Percentiles rank a stretch among this genome's conserved stretches.
These are phyloP conservation scores for Spathaspora boniae DNA, from an alignment of 805 yeast genomes.

Conservation along the genomic window DNA sequence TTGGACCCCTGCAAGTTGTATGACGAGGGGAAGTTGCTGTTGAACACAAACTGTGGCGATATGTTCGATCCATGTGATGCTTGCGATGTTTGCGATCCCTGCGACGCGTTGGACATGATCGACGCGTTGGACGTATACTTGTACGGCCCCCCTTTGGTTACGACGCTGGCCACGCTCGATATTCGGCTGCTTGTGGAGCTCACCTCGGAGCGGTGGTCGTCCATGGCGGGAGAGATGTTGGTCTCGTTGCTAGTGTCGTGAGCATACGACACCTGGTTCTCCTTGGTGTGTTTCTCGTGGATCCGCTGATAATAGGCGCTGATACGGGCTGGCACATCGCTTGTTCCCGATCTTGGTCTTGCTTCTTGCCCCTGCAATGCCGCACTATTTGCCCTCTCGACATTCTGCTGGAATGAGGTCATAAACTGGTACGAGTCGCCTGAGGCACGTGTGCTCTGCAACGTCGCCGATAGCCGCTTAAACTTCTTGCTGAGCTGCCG, in stretches of 20 bases:
- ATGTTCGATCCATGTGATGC: slow-evolving; percentile 1
- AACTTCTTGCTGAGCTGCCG: slow-evolving; percentile 33
- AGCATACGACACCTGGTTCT: slow-evolving; percentile 8
- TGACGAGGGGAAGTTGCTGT: slow-evolving; percentile 3
- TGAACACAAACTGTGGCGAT: slow-evolving; percentile 9
- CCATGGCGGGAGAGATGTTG: not conserved
- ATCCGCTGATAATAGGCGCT: slow-evolving; percentile 26
- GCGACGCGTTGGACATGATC: not conserved
- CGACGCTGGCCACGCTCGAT: slow-evolving; percentile 1
- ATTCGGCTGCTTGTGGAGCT: slow-evolving; percentile 6
- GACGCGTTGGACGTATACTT: too few species aligned
- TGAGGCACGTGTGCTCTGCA: slow-evolving; percentile 32
- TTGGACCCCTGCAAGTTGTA: slow-evolving; percentile 16
- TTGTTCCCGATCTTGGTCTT: too few species aligned
- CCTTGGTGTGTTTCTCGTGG: slow-evolving; percentile 17
- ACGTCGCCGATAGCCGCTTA: slow-evolving; percentile 33
- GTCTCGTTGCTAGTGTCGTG: not conserved
- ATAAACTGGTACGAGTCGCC: slow-evolving; percentile 40
- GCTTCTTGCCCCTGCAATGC: too few species aligned
- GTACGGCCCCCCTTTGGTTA: too few species aligned
- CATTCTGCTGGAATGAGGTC: slow-evolving; percentile 37
- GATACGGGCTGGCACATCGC: slow-evolving; percentile 3
- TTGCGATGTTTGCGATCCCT: not conserved
- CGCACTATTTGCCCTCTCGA: slow-evolving; percentile 17
- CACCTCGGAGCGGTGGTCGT: slow-evolving; percentile 3